Percentiles rank a stretch among this genome's conserved stretches.
These are phyloP conservation scores for Orbilia ellipsospora DNA, from an alignment of 2,329 filamentous ascomycete species.

Conservation along the genomic window DNA sequence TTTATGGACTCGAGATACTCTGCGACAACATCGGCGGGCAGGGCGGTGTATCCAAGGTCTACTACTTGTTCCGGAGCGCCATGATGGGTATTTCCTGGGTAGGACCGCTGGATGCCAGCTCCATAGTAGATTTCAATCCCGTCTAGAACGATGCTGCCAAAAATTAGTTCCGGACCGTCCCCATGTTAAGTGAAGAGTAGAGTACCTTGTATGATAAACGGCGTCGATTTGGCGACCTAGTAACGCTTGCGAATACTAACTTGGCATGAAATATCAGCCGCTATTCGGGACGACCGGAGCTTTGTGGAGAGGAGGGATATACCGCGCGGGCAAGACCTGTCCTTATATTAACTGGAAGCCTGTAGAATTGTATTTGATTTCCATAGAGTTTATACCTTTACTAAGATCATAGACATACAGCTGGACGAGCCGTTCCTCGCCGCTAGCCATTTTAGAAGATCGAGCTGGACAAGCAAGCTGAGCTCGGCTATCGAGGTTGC, in stretches of 20 bases:
- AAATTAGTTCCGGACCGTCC: neutral
- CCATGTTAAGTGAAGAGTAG: neutral
- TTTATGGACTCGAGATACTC: constrained; percentile 89
- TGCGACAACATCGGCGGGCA: constrained; percentile 82
- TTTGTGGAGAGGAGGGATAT: neutral
- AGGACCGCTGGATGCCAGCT: constrained; percentile 82
- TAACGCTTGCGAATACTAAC: constrained; percentile 69
- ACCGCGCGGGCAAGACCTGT: constrained; percentile 48
- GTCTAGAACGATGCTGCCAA: constrained; percentile 74
- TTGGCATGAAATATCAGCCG: constrained; percentile 57
- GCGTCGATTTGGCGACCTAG: constrained; percentile 83
- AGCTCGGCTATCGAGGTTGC: neutral
- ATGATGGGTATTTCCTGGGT: constrained; percentile 85
- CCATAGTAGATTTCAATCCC: constrained; percentile 80
- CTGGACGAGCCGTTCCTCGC: constrained; percentile 66
- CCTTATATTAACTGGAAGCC: constrained; percentile 7
- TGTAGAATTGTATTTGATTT: constrained; percentile 63
- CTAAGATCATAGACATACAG: constrained; percentile 84
- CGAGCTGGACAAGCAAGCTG: neutral
- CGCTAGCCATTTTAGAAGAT: constrained; percentile 31
- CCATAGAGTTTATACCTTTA: constrained; percentile 61
- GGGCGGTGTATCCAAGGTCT: constrained; percentile 77
- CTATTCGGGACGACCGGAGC: neutral
- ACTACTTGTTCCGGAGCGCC: constrained; percentile 82
- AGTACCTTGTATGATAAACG: constrained; percentile 85